These are phyloP conservation scores for Smittium culicis DNA, from an alignment of 371 early-diverging fungal species.

Conservation along the genomic window DNA sequence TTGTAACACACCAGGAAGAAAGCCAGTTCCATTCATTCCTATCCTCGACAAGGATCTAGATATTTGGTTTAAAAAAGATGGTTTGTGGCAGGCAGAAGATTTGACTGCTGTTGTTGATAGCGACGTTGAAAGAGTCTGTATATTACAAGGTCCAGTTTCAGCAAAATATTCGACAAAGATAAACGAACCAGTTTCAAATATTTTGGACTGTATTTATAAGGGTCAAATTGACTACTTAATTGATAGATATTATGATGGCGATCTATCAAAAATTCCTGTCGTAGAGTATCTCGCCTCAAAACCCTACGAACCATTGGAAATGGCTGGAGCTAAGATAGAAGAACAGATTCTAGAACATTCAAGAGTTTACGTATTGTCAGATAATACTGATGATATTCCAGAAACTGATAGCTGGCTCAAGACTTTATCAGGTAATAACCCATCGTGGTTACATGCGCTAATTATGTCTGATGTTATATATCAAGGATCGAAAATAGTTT, in stretches of 20 bases:
- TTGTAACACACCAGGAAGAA: constrained; percentile 60
- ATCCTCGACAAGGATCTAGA: constrained; percentile 81
- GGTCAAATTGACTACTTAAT: constrained; percentile 61
- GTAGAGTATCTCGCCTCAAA: constrained; percentile 49
- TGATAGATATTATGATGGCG: constrained; percentile 50
- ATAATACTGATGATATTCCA: neutral
- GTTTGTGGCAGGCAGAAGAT: constrained; percentile 81
- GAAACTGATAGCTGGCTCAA: neutral
- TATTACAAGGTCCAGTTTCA: constrained; percentile 87
- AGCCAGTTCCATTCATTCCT: constrained; percentile 90
- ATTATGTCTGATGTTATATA: constrained; percentile 64
- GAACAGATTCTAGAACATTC: neutral
- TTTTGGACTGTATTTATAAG: constrained; percentile 68
- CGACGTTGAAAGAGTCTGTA: constrained; percentile 77
- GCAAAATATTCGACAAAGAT: constrained; percentile 54
- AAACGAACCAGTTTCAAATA: constrained; percentile 77
- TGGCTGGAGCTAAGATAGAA: too few relatives aligned
- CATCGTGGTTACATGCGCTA: constrained; percentile 23
- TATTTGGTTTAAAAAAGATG: constrained; percentile 90
- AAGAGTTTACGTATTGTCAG: neutral
- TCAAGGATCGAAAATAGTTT: constrained; percentile 55
- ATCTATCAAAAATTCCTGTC: constrained; percentile 45
- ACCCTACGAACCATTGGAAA: neutral
- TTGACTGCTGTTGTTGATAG: constrained; percentile 69
- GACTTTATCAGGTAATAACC: neutral